phyloP scores from a whole-genome alignment of 495 filamentous ascomycete genomes.

The Platismatia glauca region DNA sequence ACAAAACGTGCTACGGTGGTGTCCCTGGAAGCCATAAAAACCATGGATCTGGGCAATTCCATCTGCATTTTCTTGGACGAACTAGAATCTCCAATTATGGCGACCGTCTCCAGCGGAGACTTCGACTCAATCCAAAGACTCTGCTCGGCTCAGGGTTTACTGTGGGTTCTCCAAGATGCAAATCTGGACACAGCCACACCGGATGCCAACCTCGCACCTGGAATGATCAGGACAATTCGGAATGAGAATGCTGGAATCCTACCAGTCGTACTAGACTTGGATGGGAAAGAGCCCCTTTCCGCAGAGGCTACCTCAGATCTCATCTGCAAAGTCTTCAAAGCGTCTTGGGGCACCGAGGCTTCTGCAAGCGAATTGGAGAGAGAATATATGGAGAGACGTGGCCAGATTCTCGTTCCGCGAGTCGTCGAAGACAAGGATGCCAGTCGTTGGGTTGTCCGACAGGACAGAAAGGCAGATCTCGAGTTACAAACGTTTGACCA shows the following conservation, averaged over 20 bases:
- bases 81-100: neutral
- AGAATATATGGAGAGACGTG: too few species aligned
- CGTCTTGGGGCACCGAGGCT: neutral
- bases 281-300: neutral
- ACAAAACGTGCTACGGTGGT: neutral
- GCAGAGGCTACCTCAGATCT: neutral
- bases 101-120: neutral
- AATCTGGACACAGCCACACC: neutral
- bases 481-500: neutral
- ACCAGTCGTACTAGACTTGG: neutral
- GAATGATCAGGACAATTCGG: neutral
- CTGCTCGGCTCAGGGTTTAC: neutral
- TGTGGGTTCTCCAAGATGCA: neutral
- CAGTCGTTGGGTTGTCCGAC: constrained; percentile 7
- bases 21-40: neutral
- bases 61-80: constrained; percentile 3
- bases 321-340: neutral
- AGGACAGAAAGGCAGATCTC: neutral
- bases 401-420: too few species aligned
- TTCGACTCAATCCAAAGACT: neutral
- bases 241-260: neutral
- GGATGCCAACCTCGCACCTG: neutral
- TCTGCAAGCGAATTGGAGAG: neutral
- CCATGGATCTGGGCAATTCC: neutral
- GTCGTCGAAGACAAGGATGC: constrained; percentile 14